These are phyloP conservation scores for Euphorbia schlechtendalii DNA, from an alignment of 441 rosid genomes.

Conservation along the genomic window DNA sequence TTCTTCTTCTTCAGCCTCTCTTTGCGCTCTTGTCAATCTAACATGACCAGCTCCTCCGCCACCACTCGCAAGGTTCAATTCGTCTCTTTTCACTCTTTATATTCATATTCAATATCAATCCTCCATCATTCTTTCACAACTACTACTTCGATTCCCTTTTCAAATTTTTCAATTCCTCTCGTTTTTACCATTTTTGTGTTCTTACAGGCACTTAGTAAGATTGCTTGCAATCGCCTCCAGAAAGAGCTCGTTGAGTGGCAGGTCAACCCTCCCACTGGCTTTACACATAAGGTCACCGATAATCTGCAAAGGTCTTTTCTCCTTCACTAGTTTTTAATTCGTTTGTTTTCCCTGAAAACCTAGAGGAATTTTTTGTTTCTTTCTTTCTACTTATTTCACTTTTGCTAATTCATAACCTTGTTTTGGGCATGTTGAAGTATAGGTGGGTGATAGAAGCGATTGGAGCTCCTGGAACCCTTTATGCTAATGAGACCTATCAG, in stretches of 20 bases:
- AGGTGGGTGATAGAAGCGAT: slow-evolving; percentile 95
- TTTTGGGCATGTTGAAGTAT: slow-evolving; percentile 9
- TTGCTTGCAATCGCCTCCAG: slow-evolving; percentile 88
- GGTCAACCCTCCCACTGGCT: slow-evolving; percentile 82
- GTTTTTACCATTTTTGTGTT: background rate
- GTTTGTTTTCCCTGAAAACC: background rate
- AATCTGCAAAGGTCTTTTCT: slow-evolving; percentile 73
- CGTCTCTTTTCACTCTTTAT: too few species aligned
- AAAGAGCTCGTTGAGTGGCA: slow-evolving; percentile 98
- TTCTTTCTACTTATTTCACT: background rate
- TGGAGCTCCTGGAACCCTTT: slow-evolving; percentile 93
- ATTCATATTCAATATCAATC: background rate
- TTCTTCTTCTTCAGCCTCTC: background rate
- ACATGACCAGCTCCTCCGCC: slow-evolving; percentile 83
- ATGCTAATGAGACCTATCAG: slow-evolving; percentile 84
- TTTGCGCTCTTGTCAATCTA: background rate
- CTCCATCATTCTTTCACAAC: background rate
- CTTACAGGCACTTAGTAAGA: slow-evolving; percentile 79
- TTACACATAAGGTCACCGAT: slow-evolving; percentile 89
- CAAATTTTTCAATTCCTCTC: background rate
- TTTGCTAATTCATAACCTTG: background rate
- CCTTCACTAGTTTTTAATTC: too few species aligned
- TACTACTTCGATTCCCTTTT: too few species aligned
- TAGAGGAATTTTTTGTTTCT: background rate
- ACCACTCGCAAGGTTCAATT: slow-evolving; percentile 64